Evolutionary conservation across 495 filamentous ascomycete genomes (phyloP), one percentile per base, ranked within the genome.

Genomic region (Aspergillus mulundensis): DNA sequence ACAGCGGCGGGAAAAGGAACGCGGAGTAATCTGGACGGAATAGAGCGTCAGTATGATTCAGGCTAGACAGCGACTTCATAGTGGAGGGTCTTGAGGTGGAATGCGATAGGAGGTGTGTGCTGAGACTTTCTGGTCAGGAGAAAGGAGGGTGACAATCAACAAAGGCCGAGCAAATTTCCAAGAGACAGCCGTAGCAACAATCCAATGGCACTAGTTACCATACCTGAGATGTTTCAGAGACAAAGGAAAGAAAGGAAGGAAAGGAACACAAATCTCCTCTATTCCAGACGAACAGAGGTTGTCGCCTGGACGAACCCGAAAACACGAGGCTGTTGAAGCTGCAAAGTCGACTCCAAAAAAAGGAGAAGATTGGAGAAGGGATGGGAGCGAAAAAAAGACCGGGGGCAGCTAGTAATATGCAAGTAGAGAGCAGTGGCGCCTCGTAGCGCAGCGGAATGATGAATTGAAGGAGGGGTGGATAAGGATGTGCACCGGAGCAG

Each of bases 401-500:
- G 34, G 50, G 57, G 48, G 55, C 54, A 59, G 59, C 59, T 65
- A 53, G 50, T 53, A 65, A 65, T 61, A 61, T 65, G 62, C 59
- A 61, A 57, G 62, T 51, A 59, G 48, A 56, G 59, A 55, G 48
- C 47, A 53, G 50, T 53, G 39, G 53, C 50, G 48, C 32, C 32
- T 50, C 23, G 56, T 61, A 65, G 62, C 61, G 50, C 49, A 45
- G 56, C 50, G 45, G 53, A 59, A 39, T 59, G 61, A 49, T 45
- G 40, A 39, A 49, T 41, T 43, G 42, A 38, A 42, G 48, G 46
- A 21, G 50, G 59, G 53, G 63, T 61, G 63, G 63, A 55, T 57
- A 62, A 51, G 57, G 55, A 66, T 60, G 50, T 59, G 53, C 67
- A 68, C 65, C 64, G 63, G 62, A 63, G 63, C 69, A 70, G 68